Evolutionary conservation across 306 rosid species (phyloP), one percentile per base, ranked within the genome.

Genomic region (Lathyrus sativus): DNA sequence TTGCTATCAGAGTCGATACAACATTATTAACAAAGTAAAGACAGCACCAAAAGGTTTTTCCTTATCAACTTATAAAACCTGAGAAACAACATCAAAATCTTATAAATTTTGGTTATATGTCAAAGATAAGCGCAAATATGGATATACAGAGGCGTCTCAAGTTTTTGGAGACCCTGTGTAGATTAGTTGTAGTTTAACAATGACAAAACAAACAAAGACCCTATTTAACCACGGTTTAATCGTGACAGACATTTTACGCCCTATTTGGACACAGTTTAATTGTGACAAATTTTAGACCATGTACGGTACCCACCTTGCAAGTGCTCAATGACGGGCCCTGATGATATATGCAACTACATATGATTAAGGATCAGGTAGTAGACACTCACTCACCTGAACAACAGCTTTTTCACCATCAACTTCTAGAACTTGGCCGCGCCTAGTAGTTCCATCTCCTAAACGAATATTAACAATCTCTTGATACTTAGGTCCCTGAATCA

Each of bases 391-490:
- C 64, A 86, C 99, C 96, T 90, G 99, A 48, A 90, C 99, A 81
- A 90, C 95, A 81, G 97, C 99, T 81, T 81, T 93, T 74, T 93
- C 96, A 0, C 99, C 99, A 81, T 93, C 99, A 64, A 93, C 99
- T 77, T 93, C 99, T 15, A 93, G 82, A 66, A 93, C 97, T 82
- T 93, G 97, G 6, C 99, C 99, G 73, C 99, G 99, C 33, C 96
- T 62, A 35, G 79, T 82, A 68, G 89, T 56, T 70, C 97, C 99
- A 73, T 93, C 99, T 28, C 99, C 97, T 81, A 93, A 83, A 55
- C 95, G 97, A 81, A 93, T 93, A 54, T 93, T 93, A 81, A 93
- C 99, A 68, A 93, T 93, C 88, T 93, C 99, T 79, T 93, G 97
- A 83, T 76, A 93, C 61, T 90, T 93, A 38, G 97, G 99, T 73